These are phyloP conservation scores for Stentor roeselii DNA, from an alignment of 73 alveolate species.

Conservation along the genomic window DNA sequence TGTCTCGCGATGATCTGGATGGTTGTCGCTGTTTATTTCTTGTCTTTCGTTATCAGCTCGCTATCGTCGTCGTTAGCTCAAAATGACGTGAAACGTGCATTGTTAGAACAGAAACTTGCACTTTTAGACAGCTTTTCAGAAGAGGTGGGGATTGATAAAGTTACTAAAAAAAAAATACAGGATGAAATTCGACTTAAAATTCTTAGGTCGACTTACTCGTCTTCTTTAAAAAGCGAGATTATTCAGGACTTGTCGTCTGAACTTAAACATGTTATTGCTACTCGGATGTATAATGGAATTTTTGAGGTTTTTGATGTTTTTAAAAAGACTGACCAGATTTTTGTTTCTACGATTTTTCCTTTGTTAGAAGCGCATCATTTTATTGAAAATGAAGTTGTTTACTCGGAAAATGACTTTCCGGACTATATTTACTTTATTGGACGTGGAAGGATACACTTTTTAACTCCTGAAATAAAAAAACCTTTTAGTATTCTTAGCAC, in stretches of 20 bases:
- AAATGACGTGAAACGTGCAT: constrained; percentile 54
- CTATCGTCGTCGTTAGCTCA: constrained; percentile 55
- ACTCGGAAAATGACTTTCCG: constrained; percentile 56
- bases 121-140: not conserved
- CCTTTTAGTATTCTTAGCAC: not conserved
- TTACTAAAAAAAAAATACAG: not conserved
- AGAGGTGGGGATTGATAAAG: not conserved
- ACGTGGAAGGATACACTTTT: constrained; percentile 66
- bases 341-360: constrained; percentile 60
- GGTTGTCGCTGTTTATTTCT: constrained; percentile 71
- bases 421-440: constrained; percentile 65
- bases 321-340: constrained; percentile 56
- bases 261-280: constrained; percentile 62
- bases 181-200: not conserved
- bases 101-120: constrained; percentile 51
- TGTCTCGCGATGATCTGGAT: constrained; percentile 48
- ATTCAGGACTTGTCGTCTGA: constrained; percentile 63
- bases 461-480: not conserved
- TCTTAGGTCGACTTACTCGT: constrained; percentile 28
- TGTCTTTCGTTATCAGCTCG: constrained; percentile 70
- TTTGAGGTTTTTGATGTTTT: constrained; percentile 57
- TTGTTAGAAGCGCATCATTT: constrained; percentile 50
- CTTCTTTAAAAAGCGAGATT: constrained; percentile 41
- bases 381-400: constrained; percentile 56
- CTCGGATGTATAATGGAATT: constrained; percentile 66